A percentile compares a stretch with the other conserved stretches of the same genome.
phyloP scores from a whole-genome alignment of 2,329 filamentous ascomycete species.

The Cladobotryum mycophilum region DNA sequence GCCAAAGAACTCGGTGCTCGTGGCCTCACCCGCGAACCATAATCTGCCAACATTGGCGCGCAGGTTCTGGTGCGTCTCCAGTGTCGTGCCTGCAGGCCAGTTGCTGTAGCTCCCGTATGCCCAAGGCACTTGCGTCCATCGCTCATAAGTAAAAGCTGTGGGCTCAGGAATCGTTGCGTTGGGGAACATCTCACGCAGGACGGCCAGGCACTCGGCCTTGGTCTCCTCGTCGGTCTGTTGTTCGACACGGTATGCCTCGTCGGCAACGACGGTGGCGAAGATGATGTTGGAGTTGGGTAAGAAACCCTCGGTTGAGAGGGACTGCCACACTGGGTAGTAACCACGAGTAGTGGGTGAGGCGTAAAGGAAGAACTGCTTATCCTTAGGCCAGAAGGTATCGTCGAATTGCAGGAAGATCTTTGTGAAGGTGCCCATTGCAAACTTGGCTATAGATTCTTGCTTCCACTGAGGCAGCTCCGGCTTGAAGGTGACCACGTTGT shows the following conservation, averaged over 20 bases:
- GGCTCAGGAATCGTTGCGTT: constrained; percentile 51
- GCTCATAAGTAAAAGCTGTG: constrained; percentile 53
- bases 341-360: constrained; percentile 36
- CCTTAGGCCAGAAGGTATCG: constrained; percentile 55
- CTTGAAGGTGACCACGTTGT: constrained; percentile 50
- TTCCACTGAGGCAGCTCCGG: constrained; percentile 60
- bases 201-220: constrained; percentile 47
- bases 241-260: constrained; percentile 53
- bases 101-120: constrained; percentile 59
- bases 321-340: constrained; percentile 56
- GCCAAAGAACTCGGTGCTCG: constrained; percentile 56
- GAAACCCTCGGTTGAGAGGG: constrained; percentile 51
- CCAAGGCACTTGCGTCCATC: constrained; percentile 29
- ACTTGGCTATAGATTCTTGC: constrained; percentile 53
- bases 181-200: constrained; percentile 57
- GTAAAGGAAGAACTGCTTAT: constrained; percentile 40
- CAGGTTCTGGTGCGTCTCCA: constrained; percentile 62
- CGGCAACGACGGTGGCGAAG: constrained; percentile 56
- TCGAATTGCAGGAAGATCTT: constrained; percentile 68
- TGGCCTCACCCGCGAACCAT: constrained; percentile 61
- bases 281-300: constrained; percentile 56
- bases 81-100: constrained; percentile 57
- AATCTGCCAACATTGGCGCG: constrained; percentile 56
- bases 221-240: constrained; percentile 53
- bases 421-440: constrained; percentile 65